Evolutionary conservation across 495 filamentous ascomycete genomes (phyloP).

Genomic region (Daldinia decipiens): DNA sequence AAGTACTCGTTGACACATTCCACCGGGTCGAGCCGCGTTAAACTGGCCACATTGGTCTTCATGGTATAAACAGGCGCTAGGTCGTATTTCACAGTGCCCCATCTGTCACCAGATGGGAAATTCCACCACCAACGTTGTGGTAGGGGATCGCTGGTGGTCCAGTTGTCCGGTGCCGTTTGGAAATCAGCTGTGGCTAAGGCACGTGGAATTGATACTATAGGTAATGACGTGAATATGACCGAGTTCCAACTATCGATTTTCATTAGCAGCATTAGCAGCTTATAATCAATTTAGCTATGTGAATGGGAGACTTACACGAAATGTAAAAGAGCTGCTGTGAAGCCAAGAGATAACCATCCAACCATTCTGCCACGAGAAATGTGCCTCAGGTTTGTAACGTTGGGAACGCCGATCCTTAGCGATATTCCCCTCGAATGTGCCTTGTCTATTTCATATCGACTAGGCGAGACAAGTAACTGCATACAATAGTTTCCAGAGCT

Average conservation of each 20-base stretch:
- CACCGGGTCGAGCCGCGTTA: neutral
- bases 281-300: neutral
- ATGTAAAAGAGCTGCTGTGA: neutral
- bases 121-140: constrained; percentile 2
- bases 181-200: constrained; percentile 1
- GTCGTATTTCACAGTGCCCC: neutral
- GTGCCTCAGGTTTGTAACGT: neutral
- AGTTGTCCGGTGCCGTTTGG: neutral
- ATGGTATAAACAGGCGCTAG: neutral
- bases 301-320: neutral
- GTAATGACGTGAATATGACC: constrained; percentile 6
- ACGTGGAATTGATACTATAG: constrained; percentile 8
- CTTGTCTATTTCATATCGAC: neutral
- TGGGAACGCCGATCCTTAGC: neutral
- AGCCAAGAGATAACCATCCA: neutral
- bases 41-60: neutral
- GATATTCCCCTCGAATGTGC: neutral
- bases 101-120: neutral
- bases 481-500: neutral
- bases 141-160: neutral
- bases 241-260: neutral
- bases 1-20: neutral
- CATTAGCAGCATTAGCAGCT: neutral
- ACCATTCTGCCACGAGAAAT: neutral
- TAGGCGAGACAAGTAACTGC: neutral